Percentiles rank a stretch among this genome's conserved stretches.
These are phyloP conservation scores for Sugiyamaella mastotermitis DNA, from an alignment of 805 yeast species.

Conservation along the genomic window DNA sequence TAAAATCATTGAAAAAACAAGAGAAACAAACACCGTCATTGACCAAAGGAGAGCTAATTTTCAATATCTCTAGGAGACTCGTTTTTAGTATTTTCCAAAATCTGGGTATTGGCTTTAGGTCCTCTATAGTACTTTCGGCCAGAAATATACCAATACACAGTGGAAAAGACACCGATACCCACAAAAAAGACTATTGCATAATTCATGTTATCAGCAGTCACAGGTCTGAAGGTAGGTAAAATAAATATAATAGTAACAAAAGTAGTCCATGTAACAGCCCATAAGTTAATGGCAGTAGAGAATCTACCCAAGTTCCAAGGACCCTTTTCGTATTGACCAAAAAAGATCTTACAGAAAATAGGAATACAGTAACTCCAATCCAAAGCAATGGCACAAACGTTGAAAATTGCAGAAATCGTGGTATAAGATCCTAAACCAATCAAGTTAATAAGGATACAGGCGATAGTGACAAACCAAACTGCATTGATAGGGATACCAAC, in stretches of 20 bases:
- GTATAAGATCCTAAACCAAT: conserved; percentile 64
- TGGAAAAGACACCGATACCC: conserved; percentile 41
- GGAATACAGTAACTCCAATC: conserved; percentile 77
- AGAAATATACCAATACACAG: conserved; percentile 47
- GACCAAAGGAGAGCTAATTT: too few relatives aligned
- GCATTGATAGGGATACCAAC: conserved; percentile 63
- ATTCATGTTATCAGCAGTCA: conserved; percentile 41
- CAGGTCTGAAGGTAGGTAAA: conserved; percentile 32
- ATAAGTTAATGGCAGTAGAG: conserved; percentile 16
- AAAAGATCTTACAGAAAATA: conserved; percentile 24
- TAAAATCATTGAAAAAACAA: too few relatives aligned
- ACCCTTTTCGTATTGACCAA: conserved; percentile 21
- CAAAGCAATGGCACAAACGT: conserved; percentile 70
- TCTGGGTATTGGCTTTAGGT: conserved; percentile 15
- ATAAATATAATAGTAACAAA: conserved; percentile 20
- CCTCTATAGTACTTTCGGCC: conserved; percentile 20
- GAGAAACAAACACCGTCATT: too few relatives aligned
- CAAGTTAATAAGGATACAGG: conserved; percentile 42
- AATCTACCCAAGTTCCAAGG: conserved; percentile 19
- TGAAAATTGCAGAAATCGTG: conserved; percentile 79
- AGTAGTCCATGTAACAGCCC: conserved; percentile 21
- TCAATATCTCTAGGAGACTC: too few relatives aligned
- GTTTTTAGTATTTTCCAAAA: too few relatives aligned
- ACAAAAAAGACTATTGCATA: conserved; percentile 63
- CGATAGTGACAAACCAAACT: conserved; percentile 42